These are phyloP conservation scores for Martensiomyces pterosporus DNA, from an alignment of 192 early-diverging fungal species.

Conservation along the genomic window DNA sequence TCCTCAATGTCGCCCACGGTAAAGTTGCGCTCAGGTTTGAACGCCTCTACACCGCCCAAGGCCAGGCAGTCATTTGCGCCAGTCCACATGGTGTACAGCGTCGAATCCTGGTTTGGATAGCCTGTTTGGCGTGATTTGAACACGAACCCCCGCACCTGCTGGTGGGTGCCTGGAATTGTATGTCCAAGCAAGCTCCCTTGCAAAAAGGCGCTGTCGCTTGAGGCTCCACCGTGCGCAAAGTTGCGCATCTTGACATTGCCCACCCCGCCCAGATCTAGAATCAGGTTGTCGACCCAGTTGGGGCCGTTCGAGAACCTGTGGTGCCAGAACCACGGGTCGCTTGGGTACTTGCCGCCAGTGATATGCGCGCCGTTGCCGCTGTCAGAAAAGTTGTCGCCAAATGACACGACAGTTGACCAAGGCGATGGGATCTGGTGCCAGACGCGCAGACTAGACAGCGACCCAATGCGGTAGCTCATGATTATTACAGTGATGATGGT, in stretches of 20 bases:
- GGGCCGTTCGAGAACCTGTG: slow-evolving; percentile 49
- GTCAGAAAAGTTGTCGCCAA: slow-evolving; percentile 45
- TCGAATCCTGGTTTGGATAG: slow-evolving; percentile 28
- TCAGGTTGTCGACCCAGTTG: slow-evolving; percentile 51
- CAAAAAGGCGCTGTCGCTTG: slow-evolving; percentile 30
- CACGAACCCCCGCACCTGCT: slow-evolving; percentile 49
- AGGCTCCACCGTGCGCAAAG: slow-evolving; percentile 46
- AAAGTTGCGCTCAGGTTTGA: slow-evolving; percentile 10
- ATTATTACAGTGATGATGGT: slow-evolving; percentile 36
- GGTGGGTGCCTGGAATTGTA: slow-evolving; percentile 28
- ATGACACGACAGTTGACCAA: slow-evolving; percentile 44
- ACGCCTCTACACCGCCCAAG: slow-evolving; percentile 14
- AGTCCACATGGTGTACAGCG: slow-evolving; percentile 48
- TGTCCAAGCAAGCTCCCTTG: slow-evolving; percentile 36
- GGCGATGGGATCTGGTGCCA: slow-evolving; percentile 37
- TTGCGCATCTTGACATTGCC: slow-evolving; percentile 49
- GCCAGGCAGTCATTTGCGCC: slow-evolving; percentile 43
- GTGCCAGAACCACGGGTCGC: slow-evolving; percentile 47
- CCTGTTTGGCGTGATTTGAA: slow-evolving; percentile 34
- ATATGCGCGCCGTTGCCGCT: slow-evolving; percentile 48
- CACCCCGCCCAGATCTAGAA: slow-evolving; percentile 41
- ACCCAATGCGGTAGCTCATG: slow-evolving; percentile 38
- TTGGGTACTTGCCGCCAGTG: slow-evolving; percentile 45
- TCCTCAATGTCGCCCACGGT: slow-evolving; percentile 18
- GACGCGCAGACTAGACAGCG: slow-evolving; percentile 11